phyloP scores from a whole-genome alignment of 2,329 filamentous ascomycete genomes.

The Xylariaceae sp. region DNA sequence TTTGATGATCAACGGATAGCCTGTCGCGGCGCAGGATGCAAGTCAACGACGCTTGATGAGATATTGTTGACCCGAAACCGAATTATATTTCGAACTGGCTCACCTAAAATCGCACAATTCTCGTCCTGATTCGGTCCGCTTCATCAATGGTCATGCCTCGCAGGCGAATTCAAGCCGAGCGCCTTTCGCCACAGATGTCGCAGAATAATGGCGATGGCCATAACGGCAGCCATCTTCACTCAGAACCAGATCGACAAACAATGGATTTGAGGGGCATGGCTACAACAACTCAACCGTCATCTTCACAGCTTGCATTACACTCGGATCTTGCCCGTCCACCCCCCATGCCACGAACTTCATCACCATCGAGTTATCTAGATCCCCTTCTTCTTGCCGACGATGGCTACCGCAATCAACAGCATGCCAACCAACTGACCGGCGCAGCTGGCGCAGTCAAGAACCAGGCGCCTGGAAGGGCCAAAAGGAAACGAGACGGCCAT shows the following conservation, averaged over 20 bases:
- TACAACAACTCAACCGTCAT: background rate
- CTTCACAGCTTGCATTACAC: background rate
- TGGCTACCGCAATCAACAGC: background rate
- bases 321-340: background rate
- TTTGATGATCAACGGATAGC: background rate
- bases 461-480: background rate
- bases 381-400: slow-evolving; percentile 12
- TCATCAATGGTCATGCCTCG: slow-evolving; percentile 25
- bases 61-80: background rate
- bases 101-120: background rate
- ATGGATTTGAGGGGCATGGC: background rate
- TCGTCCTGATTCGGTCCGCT: slow-evolving; percentile 22
- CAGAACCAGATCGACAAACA: background rate
- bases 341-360: background rate
- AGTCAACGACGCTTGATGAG: background rate
- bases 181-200: slow-evolving; percentile 2
- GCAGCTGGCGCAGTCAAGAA: background rate
- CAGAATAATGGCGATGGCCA: background rate
- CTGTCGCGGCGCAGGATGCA: background rate
- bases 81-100: background rate
- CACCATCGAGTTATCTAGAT: slow-evolving; percentile 11
- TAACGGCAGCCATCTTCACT: background rate
- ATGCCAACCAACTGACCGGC: background rate
- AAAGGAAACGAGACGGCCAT: background rate
- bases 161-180: slow-evolving; percentile 24